phyloP scores from a whole-genome alignment of 768 basidiomycete genomes.

The Dacryopinax primogenitus region DNA sequence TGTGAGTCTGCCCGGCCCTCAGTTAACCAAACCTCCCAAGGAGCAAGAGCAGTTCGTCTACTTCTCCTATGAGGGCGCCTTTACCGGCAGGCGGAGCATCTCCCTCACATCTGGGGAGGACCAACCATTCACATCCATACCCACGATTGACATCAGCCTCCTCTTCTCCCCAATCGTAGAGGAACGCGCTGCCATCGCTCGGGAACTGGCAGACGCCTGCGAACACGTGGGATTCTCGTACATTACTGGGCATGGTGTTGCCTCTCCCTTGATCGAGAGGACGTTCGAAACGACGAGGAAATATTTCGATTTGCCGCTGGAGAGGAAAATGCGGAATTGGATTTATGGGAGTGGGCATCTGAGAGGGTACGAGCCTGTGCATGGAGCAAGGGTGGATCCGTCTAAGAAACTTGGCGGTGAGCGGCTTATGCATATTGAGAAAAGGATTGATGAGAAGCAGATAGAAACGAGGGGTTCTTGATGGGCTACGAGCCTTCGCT shows the following conservation, averaged over 20 bases:
- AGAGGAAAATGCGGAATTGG: not conserved
- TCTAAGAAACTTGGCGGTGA: not conserved
- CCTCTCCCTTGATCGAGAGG: not conserved
- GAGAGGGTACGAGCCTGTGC: not conserved
- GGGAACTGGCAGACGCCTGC: not conserved
- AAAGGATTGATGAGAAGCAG: not conserved
- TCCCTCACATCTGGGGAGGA: not conserved
- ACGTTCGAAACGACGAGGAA: not conserved
- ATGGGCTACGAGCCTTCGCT: not conserved
- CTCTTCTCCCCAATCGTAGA: not conserved
- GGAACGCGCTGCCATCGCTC: not conserved
- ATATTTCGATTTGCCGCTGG: not conserved
- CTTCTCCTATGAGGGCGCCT: not conserved
- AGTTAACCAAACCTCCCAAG: not conserved
- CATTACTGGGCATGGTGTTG: not conserved
- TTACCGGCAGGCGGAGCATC: not conserved
- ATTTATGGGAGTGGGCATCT: not conserved
- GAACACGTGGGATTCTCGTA: not conserved
- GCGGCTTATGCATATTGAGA: not conserved
- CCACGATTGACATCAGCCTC: not conserved
- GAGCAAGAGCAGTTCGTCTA: not conserved
- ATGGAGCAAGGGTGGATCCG: conserved; percentile 5
- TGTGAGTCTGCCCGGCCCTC: too few relatives aligned
- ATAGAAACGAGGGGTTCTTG: not conserved
- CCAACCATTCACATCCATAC: not conserved